Evolutionary conservation across 169 alveolate species (phyloP), one percentile per base, ranked within the genome.

Genomic region (Condylostoma magnum): DNA sequence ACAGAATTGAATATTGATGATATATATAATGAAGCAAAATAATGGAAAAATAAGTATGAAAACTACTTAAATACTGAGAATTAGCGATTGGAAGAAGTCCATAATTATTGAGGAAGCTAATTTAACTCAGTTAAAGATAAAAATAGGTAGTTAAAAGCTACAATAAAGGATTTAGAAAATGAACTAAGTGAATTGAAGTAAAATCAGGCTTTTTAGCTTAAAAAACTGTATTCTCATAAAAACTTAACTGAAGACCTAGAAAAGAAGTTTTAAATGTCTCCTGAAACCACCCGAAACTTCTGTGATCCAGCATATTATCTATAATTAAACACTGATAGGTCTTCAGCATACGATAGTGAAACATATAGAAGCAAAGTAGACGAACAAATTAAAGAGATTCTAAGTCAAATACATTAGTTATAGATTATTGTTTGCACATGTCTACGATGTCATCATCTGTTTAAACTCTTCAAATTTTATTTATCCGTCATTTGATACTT

Each of bases 241-340:
- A 27, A 38, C 28, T 22, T 63, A 34, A 37, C 58, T 18, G 57
- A 44, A 25, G 73, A 63, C 31, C 33, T 63, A 2, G 34, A 25
- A 4, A 20, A 43, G 22, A 63, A 63, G 60, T 63, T 63, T 44
- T 63, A 43, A 20, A 41, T 63, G 18, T 3, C 25, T 18, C 58
- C 38, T 44, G 73, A 63, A 22, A 37, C 25, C 33, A 18, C 46
- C 27, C 44, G 38, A 63, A 44, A 33, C 25, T 43, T 43, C 27
- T 63, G 73, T 41, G 57, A 63, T 41, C 73, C 73, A 3, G 12
- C 38, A 22, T 63, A 63, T 33, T 63, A 63, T 44, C 27, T 63
- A 25, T 54, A 41, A 6, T 15, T 12, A 27, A 12, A 18, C 58
- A 22, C n/a, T 15, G 44, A 22, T 53, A 22, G 38, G 30, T 27